Conservation (phyloP, 2,329 filamentous ascomycete genomes). For the Monilinia fructicola region DNA sequence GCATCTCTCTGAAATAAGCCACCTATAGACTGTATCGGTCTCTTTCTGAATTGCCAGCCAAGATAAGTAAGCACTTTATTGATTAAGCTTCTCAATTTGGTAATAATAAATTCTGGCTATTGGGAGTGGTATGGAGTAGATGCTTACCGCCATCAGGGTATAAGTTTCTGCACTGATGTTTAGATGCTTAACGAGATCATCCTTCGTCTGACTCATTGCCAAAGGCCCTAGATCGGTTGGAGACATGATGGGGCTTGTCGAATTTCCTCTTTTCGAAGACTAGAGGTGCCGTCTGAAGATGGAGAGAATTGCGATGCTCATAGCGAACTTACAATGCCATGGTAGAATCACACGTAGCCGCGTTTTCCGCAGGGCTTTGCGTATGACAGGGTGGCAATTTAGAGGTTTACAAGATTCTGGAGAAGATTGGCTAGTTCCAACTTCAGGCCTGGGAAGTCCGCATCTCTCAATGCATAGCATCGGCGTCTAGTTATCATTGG, state of each 20-base stretch:
- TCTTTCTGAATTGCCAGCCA: constrained; percentile 36
- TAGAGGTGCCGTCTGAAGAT: constrained; percentile 15
- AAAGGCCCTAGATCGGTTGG: constrained; percentile 27
- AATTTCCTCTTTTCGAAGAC: constrained; percentile 12
- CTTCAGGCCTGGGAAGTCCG: background rate
- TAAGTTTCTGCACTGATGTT: constrained; percentile 36
- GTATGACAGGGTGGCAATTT: constrained; percentile 11
- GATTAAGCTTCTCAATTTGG: constrained; percentile 1
- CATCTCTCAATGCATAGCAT: constrained; percentile 14
- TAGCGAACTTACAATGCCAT: constrained; percentile 9
- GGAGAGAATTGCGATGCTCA: constrained; percentile 10
- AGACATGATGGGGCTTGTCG: constrained; percentile 17
- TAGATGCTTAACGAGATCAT: constrained; percentile 37
- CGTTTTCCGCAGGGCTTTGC: background rate
- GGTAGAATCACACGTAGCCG: constrained; percentile 13
- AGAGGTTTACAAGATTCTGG: background rate
- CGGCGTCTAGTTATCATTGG: background rate
- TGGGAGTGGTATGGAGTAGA: constrained; percentile 6
- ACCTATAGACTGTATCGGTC: constrained; percentile 38
- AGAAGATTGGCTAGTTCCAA: constrained; percentile 10
- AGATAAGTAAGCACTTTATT: constrained; percentile 33
- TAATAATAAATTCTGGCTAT: background rate
- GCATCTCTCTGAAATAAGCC: constrained; percentile 36
- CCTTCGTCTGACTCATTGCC: constrained; percentile 40
- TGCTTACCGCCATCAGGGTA: constrained; percentile 39